phyloP scores from a whole-genome alignment of 257 asterid genomes.

The Nicotiana benthamiana region DNA sequence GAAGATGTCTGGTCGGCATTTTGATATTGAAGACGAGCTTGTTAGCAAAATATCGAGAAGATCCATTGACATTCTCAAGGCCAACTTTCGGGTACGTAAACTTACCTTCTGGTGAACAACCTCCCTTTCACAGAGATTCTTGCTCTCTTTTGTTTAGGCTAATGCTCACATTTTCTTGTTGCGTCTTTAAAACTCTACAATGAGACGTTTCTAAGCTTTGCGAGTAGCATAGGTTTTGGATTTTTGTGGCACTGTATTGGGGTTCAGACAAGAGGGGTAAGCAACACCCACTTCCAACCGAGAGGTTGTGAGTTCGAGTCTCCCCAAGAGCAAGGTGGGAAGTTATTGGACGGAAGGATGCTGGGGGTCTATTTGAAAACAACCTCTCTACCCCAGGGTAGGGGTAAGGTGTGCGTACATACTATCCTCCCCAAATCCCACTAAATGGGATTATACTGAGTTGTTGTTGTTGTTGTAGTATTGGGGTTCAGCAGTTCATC shows the following conservation, averaged over 20 bases:
- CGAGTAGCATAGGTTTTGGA: background rate
- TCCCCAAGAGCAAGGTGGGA: no score
- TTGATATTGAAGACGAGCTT: conserved; percentile 88
- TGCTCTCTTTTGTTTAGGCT: background rate
- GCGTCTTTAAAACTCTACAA: conserved; percentile 15
- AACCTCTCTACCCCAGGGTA: no score
- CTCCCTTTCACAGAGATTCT: background rate
- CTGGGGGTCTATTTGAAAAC: no score
- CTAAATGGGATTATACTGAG: no score
- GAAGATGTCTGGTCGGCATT: conserved; percentile 93
- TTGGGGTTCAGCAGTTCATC: background rate
- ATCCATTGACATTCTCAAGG: conserved; percentile 85
- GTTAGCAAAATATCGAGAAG: conserved; percentile 82
- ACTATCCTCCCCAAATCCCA: no score
- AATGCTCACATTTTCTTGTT: background rate
- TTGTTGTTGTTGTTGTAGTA: no score
- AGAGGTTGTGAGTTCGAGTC: no score
- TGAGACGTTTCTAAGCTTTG: conserved; percentile 9
- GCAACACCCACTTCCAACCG: no score
- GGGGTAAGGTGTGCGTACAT: no score
- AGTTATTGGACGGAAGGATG: no score
- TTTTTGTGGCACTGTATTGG: background rate
- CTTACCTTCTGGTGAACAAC: background rate
- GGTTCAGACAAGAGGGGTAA: no score
- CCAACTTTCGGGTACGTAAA: conserved; percentile 60